A percentile compares a stretch with the other conserved stretches of the same genome.
These are phyloP conservation scores for Mallotus japonicus DNA, from an alignment of 441 rosid species.

Conservation along the genomic window DNA sequence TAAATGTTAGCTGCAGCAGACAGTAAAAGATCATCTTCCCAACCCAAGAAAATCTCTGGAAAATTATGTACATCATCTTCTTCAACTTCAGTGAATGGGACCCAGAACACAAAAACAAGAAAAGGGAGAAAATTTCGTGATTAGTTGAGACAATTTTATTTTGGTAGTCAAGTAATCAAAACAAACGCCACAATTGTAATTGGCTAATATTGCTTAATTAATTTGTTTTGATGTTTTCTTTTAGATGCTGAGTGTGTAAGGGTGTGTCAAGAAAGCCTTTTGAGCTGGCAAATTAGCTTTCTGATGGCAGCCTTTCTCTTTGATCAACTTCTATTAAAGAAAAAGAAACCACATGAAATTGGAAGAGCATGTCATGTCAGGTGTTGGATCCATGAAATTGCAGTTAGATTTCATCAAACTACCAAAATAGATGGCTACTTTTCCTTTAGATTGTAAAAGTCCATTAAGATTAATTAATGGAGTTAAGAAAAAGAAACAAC, in stretches of 20 bases:
- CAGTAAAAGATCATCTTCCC: background rate
- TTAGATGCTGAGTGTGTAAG: slow-evolving; percentile 4
- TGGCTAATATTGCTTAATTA: background rate
- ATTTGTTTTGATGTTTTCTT: background rate
- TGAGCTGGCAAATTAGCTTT: slow-evolving; percentile 43
- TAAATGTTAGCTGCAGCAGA: background rate
- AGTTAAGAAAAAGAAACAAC: background rate
- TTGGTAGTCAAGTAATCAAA: slow-evolving; percentile 2
- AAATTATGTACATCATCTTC: background rate
- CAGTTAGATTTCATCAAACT: slow-evolving; percentile 16
- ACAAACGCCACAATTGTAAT: slow-evolving; percentile 9
- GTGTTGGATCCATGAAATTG: slow-evolving; percentile 15
- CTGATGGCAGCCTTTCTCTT: slow-evolving; percentile 28
- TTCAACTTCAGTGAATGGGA: background rate
- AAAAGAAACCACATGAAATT: background rate
- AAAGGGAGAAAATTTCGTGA: background rate
- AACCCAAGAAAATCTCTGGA: background rate
- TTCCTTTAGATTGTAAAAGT: background rate
- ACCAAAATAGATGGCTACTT: background rate
- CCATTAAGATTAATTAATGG: background rate
- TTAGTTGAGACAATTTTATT: slow-evolving; percentile 17
- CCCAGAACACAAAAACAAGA: background rate
- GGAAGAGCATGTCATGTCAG: background rate
- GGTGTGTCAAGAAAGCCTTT: slow-evolving; percentile 30
- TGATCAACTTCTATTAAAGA: background rate